phyloP scores from a whole-genome alignment of 2,329 filamentous ascomycete genomes.

The Diatrype stigma region DNA sequence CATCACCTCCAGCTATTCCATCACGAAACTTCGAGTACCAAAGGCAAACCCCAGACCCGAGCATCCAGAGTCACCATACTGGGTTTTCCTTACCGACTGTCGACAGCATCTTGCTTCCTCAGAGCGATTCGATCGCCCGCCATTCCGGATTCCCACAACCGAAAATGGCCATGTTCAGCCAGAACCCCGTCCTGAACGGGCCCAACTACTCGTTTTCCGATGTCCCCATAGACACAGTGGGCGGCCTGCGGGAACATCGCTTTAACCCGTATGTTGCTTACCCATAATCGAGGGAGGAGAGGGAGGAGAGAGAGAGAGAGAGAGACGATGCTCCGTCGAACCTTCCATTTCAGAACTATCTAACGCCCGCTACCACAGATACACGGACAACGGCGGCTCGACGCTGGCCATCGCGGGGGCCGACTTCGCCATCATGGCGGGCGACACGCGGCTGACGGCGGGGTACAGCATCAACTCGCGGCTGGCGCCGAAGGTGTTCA shows the following conservation, averaged over 20 bases:
- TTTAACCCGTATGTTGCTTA: slow-evolving; percentile 77
- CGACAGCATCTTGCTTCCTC: not conserved
- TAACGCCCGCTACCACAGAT: slow-evolving; percentile 47
- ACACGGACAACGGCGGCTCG: slow-evolving; percentile 96
- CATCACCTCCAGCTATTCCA: slow-evolving; percentile 3
- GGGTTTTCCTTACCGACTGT: too few relatives aligned
- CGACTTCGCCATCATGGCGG: slow-evolving; percentile 94
- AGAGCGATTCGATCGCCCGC: not conserved
- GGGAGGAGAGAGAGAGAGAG: not conserved
- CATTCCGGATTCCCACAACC: not conserved
- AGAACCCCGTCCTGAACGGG: slow-evolving; percentile 65
- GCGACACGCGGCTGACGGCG: slow-evolving; percentile 91
- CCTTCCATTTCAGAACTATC: too few relatives aligned
- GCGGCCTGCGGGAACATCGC: slow-evolving; percentile 66
- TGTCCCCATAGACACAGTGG: slow-evolving; percentile 48
- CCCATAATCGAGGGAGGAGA: not conserved
- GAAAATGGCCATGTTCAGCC: slow-evolving; percentile 65
- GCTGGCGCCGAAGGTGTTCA: slow-evolving; percentile 93
- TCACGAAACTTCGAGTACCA: slow-evolving; percentile 5
- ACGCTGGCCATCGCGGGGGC: slow-evolving; percentile 91
- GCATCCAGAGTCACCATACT: too few relatives aligned
- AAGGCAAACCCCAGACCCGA: too few relatives aligned
- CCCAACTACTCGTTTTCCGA: slow-evolving; percentile 67
- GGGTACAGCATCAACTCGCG: slow-evolving; percentile 99
- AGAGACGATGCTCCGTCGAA: not conserved